Base-by-base conservation (phyloP, 306 rosid species). In the Carpinus viminea region DNA sequence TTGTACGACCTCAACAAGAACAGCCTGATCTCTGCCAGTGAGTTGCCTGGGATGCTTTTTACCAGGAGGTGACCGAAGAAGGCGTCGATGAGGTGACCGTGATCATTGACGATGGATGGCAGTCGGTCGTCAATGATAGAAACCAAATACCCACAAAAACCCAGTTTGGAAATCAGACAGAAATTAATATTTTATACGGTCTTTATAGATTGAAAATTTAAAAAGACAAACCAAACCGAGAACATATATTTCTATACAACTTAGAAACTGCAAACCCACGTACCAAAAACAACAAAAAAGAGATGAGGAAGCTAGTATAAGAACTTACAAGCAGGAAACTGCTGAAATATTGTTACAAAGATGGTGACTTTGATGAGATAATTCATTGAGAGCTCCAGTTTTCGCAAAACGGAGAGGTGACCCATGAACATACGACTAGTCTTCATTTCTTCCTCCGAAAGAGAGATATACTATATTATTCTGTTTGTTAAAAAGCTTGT, bases 261-360 rank as follows among this genome's bases (percentile, higher is more conserved):
- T 72, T 62, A 26, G 9, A 61, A 71, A 82, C 81, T 62, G 65
- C 62, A 79, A 4, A 59, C 61, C 76, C 52, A 83, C 38, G 78
- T 17, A 76, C 12, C 71, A 74, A 70, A 79, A 75, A 74, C 52
- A 75, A 12, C 57, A 70, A 82, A 21, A 76, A 64, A 9, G 10
- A 8, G 28, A 38, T 12, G 26, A 73, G 60, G 38, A 57, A 74
- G 47, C 38, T 36, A 72, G 57, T 9, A 65, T 41, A 81, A 56
- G 26, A 65, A 81, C 93, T 89, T 85, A 83, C 88, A 83, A 80
- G 83, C 59, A 68, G 84, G 74, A 68, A 74, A 76, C 8, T 26
- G 74, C 68, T 17, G 70, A 53, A 86, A 77, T 28, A 28, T 50
- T 68, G 73, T 72, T 7, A 73, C 21, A 74, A 72, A 83, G 84